Base-by-base conservation (phyloP, 2,329 filamentous ascomycete genomes). In the Aureobasidium zeae region DNA sequence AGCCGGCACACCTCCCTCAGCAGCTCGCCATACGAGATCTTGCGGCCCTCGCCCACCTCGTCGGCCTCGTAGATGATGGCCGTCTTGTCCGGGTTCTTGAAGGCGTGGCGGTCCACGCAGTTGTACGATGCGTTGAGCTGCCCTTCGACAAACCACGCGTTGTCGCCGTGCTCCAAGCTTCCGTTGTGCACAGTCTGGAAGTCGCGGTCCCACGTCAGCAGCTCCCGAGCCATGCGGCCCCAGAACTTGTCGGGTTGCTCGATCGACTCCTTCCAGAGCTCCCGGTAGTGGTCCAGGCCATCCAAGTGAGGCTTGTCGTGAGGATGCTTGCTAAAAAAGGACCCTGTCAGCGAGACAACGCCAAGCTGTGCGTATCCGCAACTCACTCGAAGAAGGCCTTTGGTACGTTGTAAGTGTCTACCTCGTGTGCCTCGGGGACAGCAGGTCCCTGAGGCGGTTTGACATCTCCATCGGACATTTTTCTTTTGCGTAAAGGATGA, bases 11-110 rank as follows among this genome's bases (percentile, higher is more conserved):
- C 89, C 65, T 98, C 79, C 51, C 87, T 81, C 49, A 96, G 77
- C 41, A 98, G 82, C 74, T 98, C 88, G 56, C 83, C 77, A 57
- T 96, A 98, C 52, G 86, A 91, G 63, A 98, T 82, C 53, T 75
- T 88, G 53, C 89, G 86, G 59, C 91, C 88, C 61, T 94, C 83
- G 43, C 68, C 73, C 30, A 82, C 77, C 67, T 98, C 91, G 58
- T 98, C 91, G 49, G 88, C 89, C 71, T 98, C 91, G 71, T 96
- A 98, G 69, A 96, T 94, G 68, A 98, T 94, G 63, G 91, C 91
- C 35, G 91, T 79, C 68, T 83, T 86, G 69, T 96, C 71, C 35
- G 91, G 91, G 67, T 94, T 80, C 68, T 88, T 87, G 67, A 93
- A 77, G n/a, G 91, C 91, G 65, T 96, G 89, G 49, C 91, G 85